phyloP scores from a whole-genome alignment of 2,329 filamentous ascomycete genomes.

The Colletotrichum sp. region DNA sequence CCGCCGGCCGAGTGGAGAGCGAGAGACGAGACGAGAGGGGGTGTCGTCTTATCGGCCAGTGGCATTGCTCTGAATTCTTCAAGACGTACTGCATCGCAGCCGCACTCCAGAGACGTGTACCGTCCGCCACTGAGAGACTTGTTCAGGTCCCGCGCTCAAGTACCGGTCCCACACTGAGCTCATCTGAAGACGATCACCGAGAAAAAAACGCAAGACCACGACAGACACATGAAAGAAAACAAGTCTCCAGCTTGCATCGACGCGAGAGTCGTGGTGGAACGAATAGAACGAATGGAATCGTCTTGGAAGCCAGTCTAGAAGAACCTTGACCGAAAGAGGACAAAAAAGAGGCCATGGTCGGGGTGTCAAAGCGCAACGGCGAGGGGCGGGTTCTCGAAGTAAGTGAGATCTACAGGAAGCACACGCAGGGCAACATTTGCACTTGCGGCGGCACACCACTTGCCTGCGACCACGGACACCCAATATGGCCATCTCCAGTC shows the following conservation, averaged over 20 bases:
- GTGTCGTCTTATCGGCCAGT: neutral
- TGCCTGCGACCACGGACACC: neutral
- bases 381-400: neutral
- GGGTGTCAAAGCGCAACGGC: neutral
- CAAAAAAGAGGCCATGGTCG: neutral
- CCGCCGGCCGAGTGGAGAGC: neutral
- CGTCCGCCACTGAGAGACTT: neutral
- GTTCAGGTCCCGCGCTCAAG: neutral
- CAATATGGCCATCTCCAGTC: neutral
- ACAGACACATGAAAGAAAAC: neutral
- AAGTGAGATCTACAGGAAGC: neutral
- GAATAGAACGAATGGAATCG: neutral
- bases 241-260: neutral
- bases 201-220: neutral
- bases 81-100: neutral
- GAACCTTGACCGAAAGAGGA: constrained; percentile 2
- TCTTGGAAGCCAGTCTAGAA: constrained; percentile 13
- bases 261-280: neutral
- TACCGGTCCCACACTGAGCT: neutral
- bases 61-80: neutral
- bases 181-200: constrained; percentile 1
- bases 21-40: neutral
- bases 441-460: neutral
- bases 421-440: neutral
- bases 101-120: neutral